Conservation (phyloP, 805 yeast genomes). For the Schwanniomyces vanrijiae region DNA sequence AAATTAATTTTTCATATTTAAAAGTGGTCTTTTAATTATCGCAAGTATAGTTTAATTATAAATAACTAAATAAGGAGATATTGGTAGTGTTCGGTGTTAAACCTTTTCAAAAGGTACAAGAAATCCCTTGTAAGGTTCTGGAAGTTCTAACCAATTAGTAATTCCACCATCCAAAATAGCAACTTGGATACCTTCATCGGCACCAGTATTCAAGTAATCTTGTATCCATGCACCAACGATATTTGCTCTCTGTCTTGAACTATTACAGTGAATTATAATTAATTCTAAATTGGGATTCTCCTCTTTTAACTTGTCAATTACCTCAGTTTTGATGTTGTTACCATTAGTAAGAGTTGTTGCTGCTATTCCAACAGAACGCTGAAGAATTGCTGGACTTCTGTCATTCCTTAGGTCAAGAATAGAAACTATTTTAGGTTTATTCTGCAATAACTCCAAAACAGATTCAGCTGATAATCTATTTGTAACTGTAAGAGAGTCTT, state of each 20-base stretch:
- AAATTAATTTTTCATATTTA: no score
- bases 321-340: constrained; percentile 9
- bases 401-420: constrained; percentile 22
- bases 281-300: constrained; percentile 12
- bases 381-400: constrained; percentile 13
- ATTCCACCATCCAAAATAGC: constrained; percentile 21
- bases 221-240: constrained; percentile 7
- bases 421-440: constrained; percentile 6
- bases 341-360: constrained; percentile 18
- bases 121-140: constrained; percentile 4
- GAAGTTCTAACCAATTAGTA: constrained; percentile 18
- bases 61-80: background rate
- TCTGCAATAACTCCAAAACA: constrained; percentile 12
- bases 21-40: no score
- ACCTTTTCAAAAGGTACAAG: background rate
- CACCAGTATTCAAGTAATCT: constrained; percentile 13
- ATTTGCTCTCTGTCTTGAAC: background rate
- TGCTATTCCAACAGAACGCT: constrained; percentile 17
- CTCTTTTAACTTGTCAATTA: constrained; percentile 12
- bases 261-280: background rate
- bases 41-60: no score
- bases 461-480: constrained; percentile 8
- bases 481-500: background rate
- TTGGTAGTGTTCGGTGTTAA: background rate
- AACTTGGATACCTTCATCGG: constrained; percentile 12